Percentiles rank a stretch among this genome's conserved stretches.
phyloP scores from a whole-genome alignment of 2,329 filamentous ascomycete genomes.

The Diaporthe aspalathi region DNA sequence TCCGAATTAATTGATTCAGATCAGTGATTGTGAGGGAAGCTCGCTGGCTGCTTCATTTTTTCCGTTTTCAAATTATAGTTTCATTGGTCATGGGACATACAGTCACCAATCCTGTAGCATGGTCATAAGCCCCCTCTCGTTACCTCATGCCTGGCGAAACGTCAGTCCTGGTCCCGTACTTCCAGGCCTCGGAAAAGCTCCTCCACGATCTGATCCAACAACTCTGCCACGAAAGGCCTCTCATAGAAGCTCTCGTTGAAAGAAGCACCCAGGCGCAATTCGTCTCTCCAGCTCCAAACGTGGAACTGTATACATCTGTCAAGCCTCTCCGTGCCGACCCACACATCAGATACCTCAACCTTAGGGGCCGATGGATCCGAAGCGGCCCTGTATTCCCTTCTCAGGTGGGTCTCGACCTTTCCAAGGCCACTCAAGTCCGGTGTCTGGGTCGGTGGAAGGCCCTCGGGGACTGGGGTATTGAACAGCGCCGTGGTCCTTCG shows the following conservation, averaged over 20 bases:
- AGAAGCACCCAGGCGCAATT: slow-evolving; percentile 13
- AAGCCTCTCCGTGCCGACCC: slow-evolving; percentile 31
- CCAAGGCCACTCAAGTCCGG: slow-evolving; percentile 33
- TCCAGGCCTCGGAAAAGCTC: slow-evolving; percentile 3
- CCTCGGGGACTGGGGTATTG: slow-evolving; percentile 30
- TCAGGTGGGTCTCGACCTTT: slow-evolving; percentile 25
- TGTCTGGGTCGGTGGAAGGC: slow-evolving; percentile 23
- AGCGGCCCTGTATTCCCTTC: background rate
- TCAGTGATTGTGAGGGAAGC: no score
- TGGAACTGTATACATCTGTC: slow-evolving; percentile 36
- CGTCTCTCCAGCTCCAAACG: slow-evolving; percentile 31
- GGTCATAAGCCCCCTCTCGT: no score
- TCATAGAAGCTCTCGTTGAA: slow-evolving; percentile 33
- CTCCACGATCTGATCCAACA: background rate
- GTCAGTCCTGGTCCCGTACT: background rate
- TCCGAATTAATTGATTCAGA: no score
- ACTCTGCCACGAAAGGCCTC: background rate
- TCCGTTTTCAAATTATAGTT: no score
- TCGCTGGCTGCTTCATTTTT: no score
- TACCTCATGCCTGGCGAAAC: no score
- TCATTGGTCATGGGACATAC: no score
- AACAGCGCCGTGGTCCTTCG: slow-evolving; percentile 24
- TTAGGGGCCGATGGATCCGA: background rate
- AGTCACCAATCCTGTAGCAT: no score
- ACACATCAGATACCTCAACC: slow-evolving; percentile 18